Evolutionary conservation across 2,329 filamentous ascomycete species (phyloP), one percentile per base, ranked within the genome.

Genomic region (Cercospora janseana): DNA sequence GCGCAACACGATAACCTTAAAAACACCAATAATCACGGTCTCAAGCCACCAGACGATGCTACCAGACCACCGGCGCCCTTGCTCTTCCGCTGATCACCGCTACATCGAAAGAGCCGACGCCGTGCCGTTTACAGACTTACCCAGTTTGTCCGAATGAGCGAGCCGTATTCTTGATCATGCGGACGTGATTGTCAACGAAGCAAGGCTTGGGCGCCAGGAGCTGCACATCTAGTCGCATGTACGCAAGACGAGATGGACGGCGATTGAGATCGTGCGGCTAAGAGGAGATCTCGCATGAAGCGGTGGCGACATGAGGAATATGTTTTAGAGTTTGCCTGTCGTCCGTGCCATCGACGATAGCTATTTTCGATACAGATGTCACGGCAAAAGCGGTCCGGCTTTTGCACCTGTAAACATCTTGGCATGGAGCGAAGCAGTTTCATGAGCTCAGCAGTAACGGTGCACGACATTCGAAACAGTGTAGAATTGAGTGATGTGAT

Each of bases 281-380:
- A 15, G 15, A 9, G 16, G 35, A 20, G 35, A 40, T 40, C 35
- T 40, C 20, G 20, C 10, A 5, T 40, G 16, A n/a, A 26, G 35
- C 12, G 35, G n/a, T 23, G 15, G 35, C 12, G 35, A 40, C 35
- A 40, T 26, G 35, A 26, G n/a, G 35, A 40, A 23, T 40, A 23
- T 20, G 12, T 13, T 26, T 26, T 40, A n/a, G 35, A 40, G 35
- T 40, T 26, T 13, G 35, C n/a, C n/a, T n/a, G n/a, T n/a, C n/a
- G n/a, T n/a, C n/a, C 15, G 15, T 7, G n/a, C 35, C 18, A 40
- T 40, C 35, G 35, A 26, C 35, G 35, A 40, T 40, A 26, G 35
- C 35, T 40, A 7, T 6, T 12, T 20, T 26, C 35, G 35, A 40
- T 40, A 26, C 21, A 40, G 35, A 40, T 40, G 35, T 15, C 16